Percentiles rank a stretch among this genome's conserved stretches.
These are phyloP conservation scores for Lachancea nothofagi DNA, from an alignment of 805 yeast species.

Conservation along the genomic window DNA sequence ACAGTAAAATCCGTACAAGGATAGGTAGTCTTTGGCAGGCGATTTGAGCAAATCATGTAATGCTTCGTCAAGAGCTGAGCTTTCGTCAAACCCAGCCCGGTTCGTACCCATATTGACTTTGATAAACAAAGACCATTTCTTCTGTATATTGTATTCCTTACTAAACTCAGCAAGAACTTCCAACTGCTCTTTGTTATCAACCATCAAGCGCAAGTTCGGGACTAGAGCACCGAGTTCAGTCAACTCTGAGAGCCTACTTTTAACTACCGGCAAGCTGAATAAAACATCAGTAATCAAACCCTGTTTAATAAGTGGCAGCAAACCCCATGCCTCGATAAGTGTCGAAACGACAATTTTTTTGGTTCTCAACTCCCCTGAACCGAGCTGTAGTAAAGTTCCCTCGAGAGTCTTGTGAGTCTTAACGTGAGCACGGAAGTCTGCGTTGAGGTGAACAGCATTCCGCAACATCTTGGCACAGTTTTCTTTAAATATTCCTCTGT, in stretches of 20 bases:
- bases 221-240: conserved; percentile 39
- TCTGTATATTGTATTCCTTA: conserved; percentile 15
- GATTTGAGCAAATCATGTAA: background rate
- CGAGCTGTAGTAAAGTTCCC: conserved; percentile 53
- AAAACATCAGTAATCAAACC: conserved; percentile 41
- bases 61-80: background rate
- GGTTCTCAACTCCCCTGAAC: conserved; percentile 36
- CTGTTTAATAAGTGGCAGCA: conserved; percentile 31
- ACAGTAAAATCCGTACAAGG: conserved; percentile 63
- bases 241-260: conserved; percentile 44
- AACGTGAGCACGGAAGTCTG: conserved; percentile 52
- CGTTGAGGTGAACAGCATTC: conserved; percentile 33
- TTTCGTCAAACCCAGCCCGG: conserved; percentile 52
- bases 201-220: conserved; percentile 47
- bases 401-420: conserved; percentile 70
- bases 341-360: conserved; percentile 63
- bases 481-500: conserved; percentile 34
- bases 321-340: conserved; percentile 53
- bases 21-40: conserved; percentile 29
- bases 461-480: conserved; percentile 45
- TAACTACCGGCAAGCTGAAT: conserved; percentile 53
- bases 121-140: conserved; percentile 56
- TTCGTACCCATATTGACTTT: conserved; percentile 69
- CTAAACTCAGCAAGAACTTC: conserved; percentile 38
- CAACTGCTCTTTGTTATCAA: conserved; percentile 57